Base-by-base conservation (phyloP, 768 basidiomycete species). In the Xerocomellus chrysenteron region DNA sequence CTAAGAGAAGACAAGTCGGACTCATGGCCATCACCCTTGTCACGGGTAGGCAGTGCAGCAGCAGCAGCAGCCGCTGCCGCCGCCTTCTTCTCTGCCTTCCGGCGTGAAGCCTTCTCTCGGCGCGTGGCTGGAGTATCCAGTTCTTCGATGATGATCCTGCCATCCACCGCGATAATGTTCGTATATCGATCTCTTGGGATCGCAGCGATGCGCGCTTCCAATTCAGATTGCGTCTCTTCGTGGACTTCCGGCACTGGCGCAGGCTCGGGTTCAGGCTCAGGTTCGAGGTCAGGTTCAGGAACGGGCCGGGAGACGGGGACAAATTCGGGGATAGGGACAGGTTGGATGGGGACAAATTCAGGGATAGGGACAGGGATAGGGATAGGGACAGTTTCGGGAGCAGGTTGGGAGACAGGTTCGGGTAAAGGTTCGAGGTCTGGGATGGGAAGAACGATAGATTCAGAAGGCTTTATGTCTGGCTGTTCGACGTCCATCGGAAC, bases 121-220 rank as follows among this genome's bases (percentile, higher is more conserved):
- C 88, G 82, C 40, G 81, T 85, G 4, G 80, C 80, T 36, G 88
- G 88, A 6, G 89, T 86, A 63, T 90, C 89, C 24, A 90, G 75
- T 56, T 83, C 82, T 65, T 91, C 88, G 54, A 90, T 81, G 52
- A 88, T 80, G 46, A 86, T 76, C 54, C 72, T 77, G n/a, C 81
- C 80, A 43, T 74, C 73, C n/a, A 78, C 72, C 9, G 67, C 56
- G 42, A 68, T 60, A 6, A 72, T 61, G 24, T 68, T 71, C 17
- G 68, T 68, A 24, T 71, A 64, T n/a, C 50, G 69, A 44, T 73
- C 69, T 57, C 61, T 64, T 16, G 66, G 61, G 32, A 63, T 70
- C 41, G 58, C 62, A 55, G 59, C 66, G 40, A 67, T 63, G 35
- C 70, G 71, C 8, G 71, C 71, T 28, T 55, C 65, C 36, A 71